Conservation (phyloP, 129 eudicot species). For the Helichrysum umbraculigerum region DNA sequence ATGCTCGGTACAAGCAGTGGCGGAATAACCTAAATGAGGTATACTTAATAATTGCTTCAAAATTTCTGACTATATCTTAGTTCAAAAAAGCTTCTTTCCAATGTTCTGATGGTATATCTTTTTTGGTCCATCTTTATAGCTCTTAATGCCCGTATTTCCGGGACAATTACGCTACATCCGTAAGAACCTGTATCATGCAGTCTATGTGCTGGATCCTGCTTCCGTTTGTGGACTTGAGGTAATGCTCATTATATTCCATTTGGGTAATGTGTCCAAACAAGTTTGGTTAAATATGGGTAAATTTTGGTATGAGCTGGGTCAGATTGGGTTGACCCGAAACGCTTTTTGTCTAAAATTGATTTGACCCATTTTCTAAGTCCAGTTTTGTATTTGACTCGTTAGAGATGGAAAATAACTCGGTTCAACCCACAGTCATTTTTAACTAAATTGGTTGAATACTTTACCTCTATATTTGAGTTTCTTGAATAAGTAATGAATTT, state of each 20-base stretch:
- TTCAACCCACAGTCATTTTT: neutral
- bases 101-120: slow-evolving; percentile 8
- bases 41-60: slow-evolving; percentile 6
- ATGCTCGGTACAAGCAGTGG: slow-evolving; percentile 86
- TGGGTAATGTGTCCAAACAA: neutral
- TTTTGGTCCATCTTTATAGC: slow-evolving; percentile 39
- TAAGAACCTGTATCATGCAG: slow-evolving; percentile 89
- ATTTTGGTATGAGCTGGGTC: neutral
- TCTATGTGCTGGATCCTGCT: slow-evolving; percentile 85
- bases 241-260: slow-evolving; percentile 30
- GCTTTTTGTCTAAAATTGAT: neutral
- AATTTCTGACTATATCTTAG: neutral
- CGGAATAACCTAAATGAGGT: slow-evolving; percentile 94
- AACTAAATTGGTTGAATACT: neutral
- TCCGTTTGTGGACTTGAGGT: slow-evolving; percentile 92
- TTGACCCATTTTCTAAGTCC: neutral
- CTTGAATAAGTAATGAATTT: neutral
- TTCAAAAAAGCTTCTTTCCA: neutral
- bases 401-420: neutral
- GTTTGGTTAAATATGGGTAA: neutral
- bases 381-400: neutral
- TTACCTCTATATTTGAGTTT: neutral
- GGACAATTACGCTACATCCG: slow-evolving; percentile 98
- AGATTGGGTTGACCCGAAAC: neutral
- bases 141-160: slow-evolving; percentile 95